Evolutionary conservation across 2,329 filamentous ascomycete species (phyloP).

Genomic region (Cylindrodendrum hubeiense): DNA sequence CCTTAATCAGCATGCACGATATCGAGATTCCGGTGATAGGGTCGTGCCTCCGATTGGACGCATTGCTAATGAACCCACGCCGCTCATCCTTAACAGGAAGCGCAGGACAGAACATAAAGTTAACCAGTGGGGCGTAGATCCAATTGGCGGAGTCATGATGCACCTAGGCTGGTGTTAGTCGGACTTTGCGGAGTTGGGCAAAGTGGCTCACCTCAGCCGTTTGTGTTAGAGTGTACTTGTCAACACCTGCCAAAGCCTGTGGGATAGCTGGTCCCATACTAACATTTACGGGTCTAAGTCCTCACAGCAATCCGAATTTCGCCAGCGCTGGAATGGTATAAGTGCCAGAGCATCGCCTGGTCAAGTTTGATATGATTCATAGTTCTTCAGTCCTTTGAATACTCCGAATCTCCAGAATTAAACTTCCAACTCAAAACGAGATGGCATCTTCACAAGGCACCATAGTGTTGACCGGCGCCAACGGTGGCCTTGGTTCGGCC

Average conservation of each 20-base stretch:
- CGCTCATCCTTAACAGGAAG: not conserved
- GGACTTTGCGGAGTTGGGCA: conserved; percentile 31
- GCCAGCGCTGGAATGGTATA: conserved; percentile 27
- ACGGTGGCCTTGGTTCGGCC: conserved; percentile 53
- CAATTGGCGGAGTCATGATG: not conserved
- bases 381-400: not conserved
- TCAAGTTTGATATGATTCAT: not conserved
- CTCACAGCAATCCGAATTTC: not conserved
- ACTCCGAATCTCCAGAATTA: not conserved
- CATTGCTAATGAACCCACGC: not conserved
- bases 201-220: conserved; percentile 43
- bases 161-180: not conserved
- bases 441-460: conserved; percentile 43
- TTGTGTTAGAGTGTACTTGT: conserved; percentile 18
- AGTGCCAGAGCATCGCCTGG: conserved; percentile 6
- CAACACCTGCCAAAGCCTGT: not conserved
- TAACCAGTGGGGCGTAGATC: not conserved
- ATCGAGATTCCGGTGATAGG: not conserved
- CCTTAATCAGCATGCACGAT: conserved; percentile 1
- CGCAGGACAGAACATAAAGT: not conserved
- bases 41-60: not conserved
- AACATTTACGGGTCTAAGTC: conserved; percentile 29
- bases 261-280: not conserved
- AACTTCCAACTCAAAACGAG: not conserved
- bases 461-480: conserved; percentile 54